A percentile compares a stretch with the other conserved stretches of the same genome.
Evolutionary conservation across 2,329 filamentous ascomycete genomes (phyloP).

Genomic region (Botrytis galanthina): DNA sequence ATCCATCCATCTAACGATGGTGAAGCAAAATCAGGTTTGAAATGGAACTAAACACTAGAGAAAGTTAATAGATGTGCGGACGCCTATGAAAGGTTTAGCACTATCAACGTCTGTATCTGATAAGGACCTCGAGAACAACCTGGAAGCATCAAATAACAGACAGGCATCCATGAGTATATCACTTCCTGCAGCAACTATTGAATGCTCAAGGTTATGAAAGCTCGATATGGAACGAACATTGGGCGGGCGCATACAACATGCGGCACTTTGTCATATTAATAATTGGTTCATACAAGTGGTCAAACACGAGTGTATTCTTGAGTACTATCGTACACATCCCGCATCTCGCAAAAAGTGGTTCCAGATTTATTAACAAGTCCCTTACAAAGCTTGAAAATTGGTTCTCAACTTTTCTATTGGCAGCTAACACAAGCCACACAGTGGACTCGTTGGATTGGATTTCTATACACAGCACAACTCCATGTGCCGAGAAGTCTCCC

Average conservation of each 20-base stretch:
- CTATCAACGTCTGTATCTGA: not conserved
- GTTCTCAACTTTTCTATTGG: not conserved
- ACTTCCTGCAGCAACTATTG: not conserved
- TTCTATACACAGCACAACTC: not conserved
- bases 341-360: not conserved
- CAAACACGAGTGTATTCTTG: constrained; percentile 2
- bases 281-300: not conserved
- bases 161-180: not conserved
- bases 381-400: constrained; percentile 3
- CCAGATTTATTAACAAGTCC: not conserved
- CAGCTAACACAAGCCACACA: not conserved
- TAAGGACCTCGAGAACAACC: not conserved
- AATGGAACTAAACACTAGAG: not conserved
- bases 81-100: not conserved
- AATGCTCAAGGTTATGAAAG: not conserved
- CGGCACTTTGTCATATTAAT: not conserved
- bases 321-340: not conserved
- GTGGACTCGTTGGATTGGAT: not conserved
- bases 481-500: not conserved
- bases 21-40: not conserved
- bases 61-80: not conserved
- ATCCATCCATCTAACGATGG: not conserved
- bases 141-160: not conserved
- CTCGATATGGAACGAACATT: not conserved
- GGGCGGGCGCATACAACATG: not conserved